phyloP scores from a whole-genome alignment of 129 eudicot species.

The Chrysanthemum lavandulifolium region DNA sequence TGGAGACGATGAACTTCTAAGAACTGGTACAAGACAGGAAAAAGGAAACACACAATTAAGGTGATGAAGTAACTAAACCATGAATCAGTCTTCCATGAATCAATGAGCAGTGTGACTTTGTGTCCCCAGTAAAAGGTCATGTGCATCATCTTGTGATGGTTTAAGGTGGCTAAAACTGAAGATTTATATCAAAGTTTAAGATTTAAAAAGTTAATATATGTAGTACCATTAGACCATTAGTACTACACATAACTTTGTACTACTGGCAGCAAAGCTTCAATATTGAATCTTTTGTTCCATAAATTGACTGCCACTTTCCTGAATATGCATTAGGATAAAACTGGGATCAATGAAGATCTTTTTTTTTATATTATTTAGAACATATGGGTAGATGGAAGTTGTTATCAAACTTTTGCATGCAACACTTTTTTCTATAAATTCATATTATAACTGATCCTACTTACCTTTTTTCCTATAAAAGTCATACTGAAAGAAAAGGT shows the following conservation, averaged over 20 bases:
- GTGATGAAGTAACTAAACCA: conserved; percentile 49
- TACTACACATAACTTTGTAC: conserved; percentile 33
- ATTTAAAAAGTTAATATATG: conserved; percentile 10
- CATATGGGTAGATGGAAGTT: neutral
- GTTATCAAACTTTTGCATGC: neutral
- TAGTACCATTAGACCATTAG: conserved; percentile 29
- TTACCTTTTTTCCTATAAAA: neutral
- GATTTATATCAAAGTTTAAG: conserved; percentile 8
- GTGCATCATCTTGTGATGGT: conserved; percentile 65
- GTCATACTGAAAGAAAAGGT: neutral
- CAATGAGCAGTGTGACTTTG: conserved; percentile 55
- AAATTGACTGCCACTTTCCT: conserved; percentile 26
- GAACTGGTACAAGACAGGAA: conserved; percentile 72
- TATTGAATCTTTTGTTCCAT: conserved; percentile 15
- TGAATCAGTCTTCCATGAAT: conserved; percentile 69
- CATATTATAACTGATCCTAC: neutral
- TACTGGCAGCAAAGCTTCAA: neutral
- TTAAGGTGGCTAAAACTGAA: conserved; percentile 10
- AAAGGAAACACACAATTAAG: conserved; percentile 41
- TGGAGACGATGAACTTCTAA: conserved; percentile 73
- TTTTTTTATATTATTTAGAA: neutral
- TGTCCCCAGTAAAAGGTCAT: conserved; percentile 93
- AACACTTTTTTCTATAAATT: neutral
- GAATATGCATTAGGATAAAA: conserved; percentile 3
- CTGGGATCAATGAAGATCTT: neutral